Conservation (phyloP, 2,329 filamentous ascomycete genomes). For the Thelonectria discophora region DNA sequence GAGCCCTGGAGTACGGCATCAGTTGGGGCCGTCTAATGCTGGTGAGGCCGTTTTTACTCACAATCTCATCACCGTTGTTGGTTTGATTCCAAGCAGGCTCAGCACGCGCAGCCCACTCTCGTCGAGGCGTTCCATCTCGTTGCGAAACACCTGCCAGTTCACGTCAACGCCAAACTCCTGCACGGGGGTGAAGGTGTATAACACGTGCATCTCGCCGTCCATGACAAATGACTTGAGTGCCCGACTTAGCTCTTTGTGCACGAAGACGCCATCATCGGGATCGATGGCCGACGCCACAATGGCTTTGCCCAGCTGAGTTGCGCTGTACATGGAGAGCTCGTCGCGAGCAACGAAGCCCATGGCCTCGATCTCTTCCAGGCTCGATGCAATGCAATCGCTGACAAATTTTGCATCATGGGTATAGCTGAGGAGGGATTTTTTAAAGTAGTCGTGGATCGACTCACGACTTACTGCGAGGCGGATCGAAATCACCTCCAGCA, state of each 20-base stretch:
- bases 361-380: slow-evolving; percentile 65
- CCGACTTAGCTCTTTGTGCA: slow-evolving; percentile 72
- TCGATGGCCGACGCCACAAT: slow-evolving; percentile 77
- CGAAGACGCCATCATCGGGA: slow-evolving; percentile 78
- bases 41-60: slow-evolving; percentile 47
- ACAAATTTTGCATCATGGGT: slow-evolving; percentile 62
- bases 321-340: slow-evolving; percentile 60
- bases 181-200: slow-evolving; percentile 81
- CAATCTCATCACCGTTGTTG: slow-evolving; percentile 72
- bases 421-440: slow-evolving; percentile 71
- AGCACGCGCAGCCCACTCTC: slow-evolving; percentile 77
- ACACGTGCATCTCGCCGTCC: slow-evolving; percentile 82
- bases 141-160: slow-evolving; percentile 77
- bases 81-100: slow-evolving; percentile 73
- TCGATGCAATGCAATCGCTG: slow-evolving; percentile 63
- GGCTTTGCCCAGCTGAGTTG: slow-evolving; percentile 74
- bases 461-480: slow-evolving; percentile 72
- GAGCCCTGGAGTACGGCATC: slow-evolving; percentile 61
- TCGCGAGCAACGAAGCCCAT: slow-evolving; percentile 65
- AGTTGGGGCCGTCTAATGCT: slow-evolving; percentile 1
- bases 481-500: slow-evolving; percentile 76
- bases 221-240: slow-evolving; percentile 79
- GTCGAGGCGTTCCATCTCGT: slow-evolving; percentile 74
- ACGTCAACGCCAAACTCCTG: slow-evolving; percentile 65
- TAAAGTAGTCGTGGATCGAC: slow-evolving; percentile 73